Evolutionary conservation across 768 basidiomycete genomes (phyloP).

Genomic region (Floccularia luteovirens): DNA sequence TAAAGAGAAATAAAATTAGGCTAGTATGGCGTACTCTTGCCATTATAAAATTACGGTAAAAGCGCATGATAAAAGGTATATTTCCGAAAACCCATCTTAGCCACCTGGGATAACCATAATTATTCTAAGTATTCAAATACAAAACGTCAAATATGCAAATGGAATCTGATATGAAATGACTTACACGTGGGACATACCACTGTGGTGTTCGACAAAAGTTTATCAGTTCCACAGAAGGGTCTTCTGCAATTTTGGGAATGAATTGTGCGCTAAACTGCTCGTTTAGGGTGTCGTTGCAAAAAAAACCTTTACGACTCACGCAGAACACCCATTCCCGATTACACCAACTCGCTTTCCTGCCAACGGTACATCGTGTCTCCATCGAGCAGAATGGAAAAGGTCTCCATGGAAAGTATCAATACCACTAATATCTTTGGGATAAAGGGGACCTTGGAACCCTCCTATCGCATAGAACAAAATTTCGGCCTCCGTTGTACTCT

Average conservation of each 20-base stretch:
- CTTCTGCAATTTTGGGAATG: conserved; percentile 42
- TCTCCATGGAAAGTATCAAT: conserved; percentile 38
- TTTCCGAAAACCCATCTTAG: conserved; percentile 47
- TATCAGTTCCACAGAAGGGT: conserved; percentile 39
- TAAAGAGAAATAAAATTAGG: not conserved
- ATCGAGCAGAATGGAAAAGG: conserved; percentile 46
- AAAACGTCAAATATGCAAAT: not conserved
- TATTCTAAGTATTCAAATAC: conserved; percentile 22
- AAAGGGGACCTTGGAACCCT: conserved; percentile 37
- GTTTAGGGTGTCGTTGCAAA: conserved; percentile 4
- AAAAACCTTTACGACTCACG: conserved; percentile 25
- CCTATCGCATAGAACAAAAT: conserved; percentile 44
- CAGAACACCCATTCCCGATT: conserved; percentile 58
- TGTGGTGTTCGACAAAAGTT: conserved; percentile 57
- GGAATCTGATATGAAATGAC: conserved; percentile 8
- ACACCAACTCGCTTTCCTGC: conserved; percentile 49
- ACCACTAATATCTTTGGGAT: conserved; percentile 34
- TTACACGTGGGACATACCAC: conserved; percentile 48
- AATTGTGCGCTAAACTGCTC: conserved; percentile 43
- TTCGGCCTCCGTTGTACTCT: conserved; percentile 27
- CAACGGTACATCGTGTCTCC: conserved; percentile 48
- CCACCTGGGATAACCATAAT: conserved; percentile 32
- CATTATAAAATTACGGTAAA: conserved; percentile 42
- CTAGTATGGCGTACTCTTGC: conserved; percentile 25
- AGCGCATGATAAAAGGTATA: conserved; percentile 40